Base-by-base conservation (phyloP, 2,329 filamentous ascomycete species). In the Pseudocercospora fijiensis region DNA sequence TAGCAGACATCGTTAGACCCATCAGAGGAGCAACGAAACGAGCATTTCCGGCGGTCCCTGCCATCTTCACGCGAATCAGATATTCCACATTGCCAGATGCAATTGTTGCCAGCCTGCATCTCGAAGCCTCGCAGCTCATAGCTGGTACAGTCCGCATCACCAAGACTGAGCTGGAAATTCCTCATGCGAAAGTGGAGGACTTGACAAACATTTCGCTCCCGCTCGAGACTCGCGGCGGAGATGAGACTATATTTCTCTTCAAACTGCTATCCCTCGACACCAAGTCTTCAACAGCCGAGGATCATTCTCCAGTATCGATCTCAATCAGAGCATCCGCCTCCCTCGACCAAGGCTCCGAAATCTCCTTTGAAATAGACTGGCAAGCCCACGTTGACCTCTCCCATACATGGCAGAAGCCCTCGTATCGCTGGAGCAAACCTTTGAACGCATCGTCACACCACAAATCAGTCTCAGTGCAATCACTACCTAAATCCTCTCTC, bases 201-300 rank as follows among this genome's bases (percentile, higher is more conserved):
- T 61, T 72, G 6, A 67, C 67, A 18, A 62, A 61, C 24, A 41
- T 68, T 13, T 30, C 53, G 7, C 58, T 70, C 57, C 72, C 72
- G 11, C 61, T 71, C 10, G 58, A 66, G 13, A 65, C 71, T 11
- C 65, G 86, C 13, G 85, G 89, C 16, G 88, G 90, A 70, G 90
- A 94, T 72, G 89, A 92, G 74, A 79, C 91, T 65, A 90, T 89
- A 1, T 87, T 92, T 69, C 80, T 93, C 59, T 94, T 92, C 78
- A 85, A 68, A 53, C 51, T 72, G 18, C 43, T 37, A 8, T 53
- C 58, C 20, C 49, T 41, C 33, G 24, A 55, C 52, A 28, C 41
- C 3, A 60, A 60, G 11, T 7, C 28, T 18, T 33, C 37, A 37
- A 6, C 60, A 30, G 11, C 27, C 2, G 20, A 10, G 9, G 58